phyloP scores from a whole-genome alignment of 2,329 filamentous ascomycete species.

The Ustulina deusta region DNA sequence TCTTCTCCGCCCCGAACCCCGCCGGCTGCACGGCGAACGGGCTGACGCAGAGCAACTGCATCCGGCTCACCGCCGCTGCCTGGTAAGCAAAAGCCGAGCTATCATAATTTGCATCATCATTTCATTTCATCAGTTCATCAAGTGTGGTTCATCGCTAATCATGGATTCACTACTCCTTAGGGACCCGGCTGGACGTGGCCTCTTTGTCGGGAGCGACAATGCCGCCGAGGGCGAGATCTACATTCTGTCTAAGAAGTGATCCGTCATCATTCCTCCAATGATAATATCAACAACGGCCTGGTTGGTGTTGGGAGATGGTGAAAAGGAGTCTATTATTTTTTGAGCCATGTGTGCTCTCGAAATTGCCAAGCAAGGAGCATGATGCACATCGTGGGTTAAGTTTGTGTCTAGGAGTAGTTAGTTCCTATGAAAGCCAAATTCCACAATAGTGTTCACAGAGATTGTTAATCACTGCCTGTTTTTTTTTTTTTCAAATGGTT shows the following conservation, averaged over 20 bases:
- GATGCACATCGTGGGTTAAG: not conserved
- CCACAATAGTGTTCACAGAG: not conserved
- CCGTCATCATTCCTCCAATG: not conserved
- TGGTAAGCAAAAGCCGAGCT: slow-evolving; percentile 42
- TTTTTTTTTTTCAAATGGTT: too few species aligned
- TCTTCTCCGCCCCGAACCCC: slow-evolving; percentile 52
- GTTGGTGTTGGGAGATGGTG: not conserved
- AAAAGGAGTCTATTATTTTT: slow-evolving; percentile 2
- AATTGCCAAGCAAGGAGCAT: slow-evolving; percentile 1
- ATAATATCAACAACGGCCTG: too few species aligned
- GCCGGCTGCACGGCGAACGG: slow-evolving; percentile 51
- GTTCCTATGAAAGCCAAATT: not conserved
- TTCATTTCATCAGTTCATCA: too few species aligned
- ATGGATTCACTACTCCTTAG: slow-evolving; percentile 17
- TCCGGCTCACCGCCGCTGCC: slow-evolving; percentile 50
- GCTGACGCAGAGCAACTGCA: slow-evolving; percentile 54
- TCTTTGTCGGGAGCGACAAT: slow-evolving; percentile 55
- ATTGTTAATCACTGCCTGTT: too few species aligned
- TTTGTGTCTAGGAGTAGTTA: slow-evolving; percentile 6
- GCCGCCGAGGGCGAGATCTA: slow-evolving; percentile 53
- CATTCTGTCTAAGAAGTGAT: slow-evolving; percentile 45
- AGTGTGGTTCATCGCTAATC: slow-evolving; percentile 5
- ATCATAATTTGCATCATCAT: not conserved
- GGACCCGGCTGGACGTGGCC: slow-evolving; percentile 52
- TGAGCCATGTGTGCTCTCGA: not conserved